These are phyloP conservation scores for Lepidium sativum DNA, from an alignment of 345 rosid genomes.

Conservation along the genomic window DNA sequence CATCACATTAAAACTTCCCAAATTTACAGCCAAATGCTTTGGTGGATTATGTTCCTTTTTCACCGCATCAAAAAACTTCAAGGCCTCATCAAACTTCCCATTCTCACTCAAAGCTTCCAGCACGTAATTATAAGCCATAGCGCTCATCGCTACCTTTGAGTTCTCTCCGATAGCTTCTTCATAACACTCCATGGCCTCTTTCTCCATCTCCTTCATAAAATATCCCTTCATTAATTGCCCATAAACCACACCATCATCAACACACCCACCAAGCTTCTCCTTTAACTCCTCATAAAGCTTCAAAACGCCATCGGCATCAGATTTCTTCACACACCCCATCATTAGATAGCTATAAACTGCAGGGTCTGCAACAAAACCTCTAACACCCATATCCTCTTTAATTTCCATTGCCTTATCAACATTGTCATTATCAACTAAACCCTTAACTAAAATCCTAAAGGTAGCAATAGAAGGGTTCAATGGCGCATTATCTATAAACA, in stretches of 20 bases:
- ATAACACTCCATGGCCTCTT: slow-evolving; percentile 74
- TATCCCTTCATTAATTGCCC: slow-evolving; percentile 76
- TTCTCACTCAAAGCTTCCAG: slow-evolving; percentile 69
- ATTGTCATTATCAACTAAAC: slow-evolving; percentile 69
- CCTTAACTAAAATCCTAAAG: slow-evolving; percentile 64
- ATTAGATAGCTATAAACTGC: slow-evolving; percentile 63
- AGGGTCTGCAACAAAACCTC: slow-evolving; percentile 56
- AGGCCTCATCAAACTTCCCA: slow-evolving; percentile 65
- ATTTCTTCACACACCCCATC: slow-evolving; percentile 46
- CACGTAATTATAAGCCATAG: slow-evolving; percentile 56
- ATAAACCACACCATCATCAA: slow-evolving; percentile 72
- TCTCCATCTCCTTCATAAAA: slow-evolving; percentile 65
- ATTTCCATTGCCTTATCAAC: slow-evolving; percentile 74
- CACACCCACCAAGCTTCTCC: slow-evolving; percentile 61
- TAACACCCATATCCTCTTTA: slow-evolving; percentile 65
- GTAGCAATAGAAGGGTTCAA: slow-evolving; percentile 70
- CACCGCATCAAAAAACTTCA: slow-evolving; percentile 65
- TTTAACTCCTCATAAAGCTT: slow-evolving; percentile 66
- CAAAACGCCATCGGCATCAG: slow-evolving; percentile 52
- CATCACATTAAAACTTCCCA: slow-evolving; percentile 87
- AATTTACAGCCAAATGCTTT: slow-evolving; percentile 45
- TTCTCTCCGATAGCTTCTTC: slow-evolving; percentile 43
- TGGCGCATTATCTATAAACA: slow-evolving; percentile 55
- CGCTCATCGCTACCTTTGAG: slow-evolving; percentile 59
- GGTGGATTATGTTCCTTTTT: slow-evolving; percentile 63